Conservation (phyloP, 345 rosid species). For the Sisymbrium altissimum region DNA sequence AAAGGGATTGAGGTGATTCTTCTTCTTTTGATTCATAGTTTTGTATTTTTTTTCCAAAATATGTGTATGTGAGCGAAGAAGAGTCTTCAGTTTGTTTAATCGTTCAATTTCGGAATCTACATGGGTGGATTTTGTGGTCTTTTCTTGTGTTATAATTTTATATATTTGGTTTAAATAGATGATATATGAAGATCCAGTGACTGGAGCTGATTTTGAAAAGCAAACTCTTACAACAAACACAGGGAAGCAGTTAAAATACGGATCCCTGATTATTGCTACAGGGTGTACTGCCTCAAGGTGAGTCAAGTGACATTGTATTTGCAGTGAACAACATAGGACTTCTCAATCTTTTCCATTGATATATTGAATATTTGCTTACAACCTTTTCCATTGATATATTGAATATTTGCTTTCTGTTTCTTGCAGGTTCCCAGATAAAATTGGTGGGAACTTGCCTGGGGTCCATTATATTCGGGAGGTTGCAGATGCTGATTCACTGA, state of each 20-base stretch:
- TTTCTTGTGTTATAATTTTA: neutral
- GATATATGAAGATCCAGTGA: conserved; percentile 83
- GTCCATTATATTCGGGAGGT: conserved; percentile 93
- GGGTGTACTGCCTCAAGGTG: conserved; percentile 95
- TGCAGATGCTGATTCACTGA: conserved; percentile 84
- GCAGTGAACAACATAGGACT: neutral
- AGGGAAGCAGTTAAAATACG: conserved; percentile 86
- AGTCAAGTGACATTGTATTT: neutral
- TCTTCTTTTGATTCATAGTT: conserved; percentile 10
- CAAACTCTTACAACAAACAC: conserved; percentile 75
- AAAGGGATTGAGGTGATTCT: conserved; percentile 86
- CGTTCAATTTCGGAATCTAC: neutral
- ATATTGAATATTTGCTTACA: neutral
- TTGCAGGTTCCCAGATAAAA: conserved; percentile 82
- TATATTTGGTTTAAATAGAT: conserved; percentile 39
- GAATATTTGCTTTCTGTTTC: neutral
- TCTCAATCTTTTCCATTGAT: neutral
- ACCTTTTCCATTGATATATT: neutral
- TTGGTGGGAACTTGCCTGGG: conserved; percentile 86
- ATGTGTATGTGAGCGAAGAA: neutral
- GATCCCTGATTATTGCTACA: conserved; percentile 82
- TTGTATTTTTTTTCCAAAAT: neutral
- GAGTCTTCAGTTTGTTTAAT: neutral
- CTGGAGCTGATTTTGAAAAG: conserved; percentile 64
- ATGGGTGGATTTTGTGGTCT: neutral